phyloP scores from a whole-genome alignment of 169 alveolate species.

The Eimeria maxima region DNA sequence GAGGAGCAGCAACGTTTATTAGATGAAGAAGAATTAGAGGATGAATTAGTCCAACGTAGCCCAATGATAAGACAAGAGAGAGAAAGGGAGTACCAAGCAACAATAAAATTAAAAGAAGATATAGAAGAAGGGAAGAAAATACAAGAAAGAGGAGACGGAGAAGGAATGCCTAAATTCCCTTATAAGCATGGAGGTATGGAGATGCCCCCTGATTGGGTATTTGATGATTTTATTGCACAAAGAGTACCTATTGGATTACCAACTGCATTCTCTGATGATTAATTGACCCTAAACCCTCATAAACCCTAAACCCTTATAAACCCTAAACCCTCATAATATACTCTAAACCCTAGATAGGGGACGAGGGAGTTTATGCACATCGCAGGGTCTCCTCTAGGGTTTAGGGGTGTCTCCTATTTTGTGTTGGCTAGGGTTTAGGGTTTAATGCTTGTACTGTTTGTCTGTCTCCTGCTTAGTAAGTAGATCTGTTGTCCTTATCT shows the following conservation, averaged over 20 bases:
- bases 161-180: conserved; percentile 72
- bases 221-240: conserved; percentile 77
- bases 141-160: conserved; percentile 72
- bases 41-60: conserved; percentile 62
- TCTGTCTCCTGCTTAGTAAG: neutral
- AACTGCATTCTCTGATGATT: conserved; percentile 65
- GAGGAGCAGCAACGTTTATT: conserved; percentile 59
- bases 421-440: neutral
- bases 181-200: conserved; percentile 19
- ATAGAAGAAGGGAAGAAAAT: conserved; percentile 36
- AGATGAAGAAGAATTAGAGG: conserved; percentile 80
- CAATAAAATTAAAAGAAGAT: conserved; percentile 15
- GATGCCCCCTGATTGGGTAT: conserved; percentile 78
- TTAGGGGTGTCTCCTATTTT: no score
- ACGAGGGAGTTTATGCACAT: neutral
- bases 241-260: conserved; percentile 65
- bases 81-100: conserved; percentile 61
- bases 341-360: neutral
- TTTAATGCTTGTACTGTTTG: neutral
- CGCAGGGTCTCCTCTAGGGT: no score
- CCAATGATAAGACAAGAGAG: conserved; percentile 56
- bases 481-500: conserved; percentile 92
- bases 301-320: neutral
- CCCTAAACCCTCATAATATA: neutral
- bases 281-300: neutral